These are phyloP conservation scores for Fusarium sp. DNA, from an alignment of 2,329 filamentous ascomycete species.

Conservation along the genomic window DNA sequence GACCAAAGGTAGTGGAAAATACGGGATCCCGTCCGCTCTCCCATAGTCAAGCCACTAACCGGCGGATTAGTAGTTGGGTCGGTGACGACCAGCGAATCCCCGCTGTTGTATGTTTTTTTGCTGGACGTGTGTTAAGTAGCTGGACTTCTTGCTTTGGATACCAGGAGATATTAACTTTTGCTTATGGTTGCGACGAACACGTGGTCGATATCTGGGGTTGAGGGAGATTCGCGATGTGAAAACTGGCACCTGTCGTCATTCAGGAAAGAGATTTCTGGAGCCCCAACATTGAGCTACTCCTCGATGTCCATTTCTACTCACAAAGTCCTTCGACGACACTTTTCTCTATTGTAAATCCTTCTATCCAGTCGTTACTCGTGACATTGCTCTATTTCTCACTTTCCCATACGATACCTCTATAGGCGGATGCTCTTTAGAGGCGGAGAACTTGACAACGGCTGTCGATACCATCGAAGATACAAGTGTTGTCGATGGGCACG, in stretches of 20 bases:
- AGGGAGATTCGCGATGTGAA: not conserved
- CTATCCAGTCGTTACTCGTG: slow-evolving; percentile 29
- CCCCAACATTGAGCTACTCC: not conserved
- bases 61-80: no score
- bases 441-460: slow-evolving; percentile 71
- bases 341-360: slow-evolving; percentile 19
- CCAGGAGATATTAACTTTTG: not conserved
- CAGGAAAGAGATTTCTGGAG: not conserved
- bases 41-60: no score
- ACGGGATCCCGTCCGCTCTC: no score
- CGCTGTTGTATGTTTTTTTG: no score
- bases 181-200: not conserved
- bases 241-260: slow-evolving; percentile 3
- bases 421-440: slow-evolving; percentile 52
- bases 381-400: slow-evolving; percentile 3
- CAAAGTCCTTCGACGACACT: not conserved
- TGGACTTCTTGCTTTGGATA: not conserved
- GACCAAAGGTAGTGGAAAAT: no score
- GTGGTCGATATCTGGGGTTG: not conserved
- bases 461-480: slow-evolving; percentile 76
- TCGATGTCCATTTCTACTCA: not conserved
- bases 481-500: slow-evolving; percentile 77
- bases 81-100: no score
- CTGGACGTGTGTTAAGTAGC: not conserved
- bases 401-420: not conserved